Conservation (phyloP, 768 basidiomycete species). For the Mycena vitilis region DNA sequence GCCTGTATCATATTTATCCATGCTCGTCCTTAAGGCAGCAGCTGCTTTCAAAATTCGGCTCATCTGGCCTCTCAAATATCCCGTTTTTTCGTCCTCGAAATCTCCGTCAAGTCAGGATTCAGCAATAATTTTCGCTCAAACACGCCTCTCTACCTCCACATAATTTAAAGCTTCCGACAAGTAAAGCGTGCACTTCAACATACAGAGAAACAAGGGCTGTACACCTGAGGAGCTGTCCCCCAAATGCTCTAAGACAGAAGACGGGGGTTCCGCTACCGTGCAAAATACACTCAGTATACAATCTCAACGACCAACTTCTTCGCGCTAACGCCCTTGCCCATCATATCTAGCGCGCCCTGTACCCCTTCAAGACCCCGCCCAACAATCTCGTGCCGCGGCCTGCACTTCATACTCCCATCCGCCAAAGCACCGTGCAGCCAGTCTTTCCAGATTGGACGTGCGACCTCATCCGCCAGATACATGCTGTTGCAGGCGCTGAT, state of each 20-base stretch:
- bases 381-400: conserved; percentile 14
- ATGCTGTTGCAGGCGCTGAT: background rate
- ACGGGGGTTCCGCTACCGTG: no score
- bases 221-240: no score
- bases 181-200: no score
- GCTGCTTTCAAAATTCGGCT: no score
- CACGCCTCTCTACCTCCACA: no score
- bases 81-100: no score
- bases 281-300: background rate
- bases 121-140: no score
- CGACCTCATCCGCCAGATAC: background rate
- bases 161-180: no score
- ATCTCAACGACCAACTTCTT: conserved; percentile 23
- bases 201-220: no score
- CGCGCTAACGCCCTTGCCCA: conserved; percentile 10
- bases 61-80: no score
- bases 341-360: conserved; percentile 15
- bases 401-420: conserved; percentile 24
- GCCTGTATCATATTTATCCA: conserved; percentile 1
- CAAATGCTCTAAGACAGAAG: no score
- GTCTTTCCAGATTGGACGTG: background rate
- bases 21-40: background rate
- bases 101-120: no score
- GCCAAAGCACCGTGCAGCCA: conserved; percentile 14
- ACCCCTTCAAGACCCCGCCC: conserved; percentile 1